phyloP scores from a whole-genome alignment of 768 basidiomycete species.

The Hericium rajendrae region DNA sequence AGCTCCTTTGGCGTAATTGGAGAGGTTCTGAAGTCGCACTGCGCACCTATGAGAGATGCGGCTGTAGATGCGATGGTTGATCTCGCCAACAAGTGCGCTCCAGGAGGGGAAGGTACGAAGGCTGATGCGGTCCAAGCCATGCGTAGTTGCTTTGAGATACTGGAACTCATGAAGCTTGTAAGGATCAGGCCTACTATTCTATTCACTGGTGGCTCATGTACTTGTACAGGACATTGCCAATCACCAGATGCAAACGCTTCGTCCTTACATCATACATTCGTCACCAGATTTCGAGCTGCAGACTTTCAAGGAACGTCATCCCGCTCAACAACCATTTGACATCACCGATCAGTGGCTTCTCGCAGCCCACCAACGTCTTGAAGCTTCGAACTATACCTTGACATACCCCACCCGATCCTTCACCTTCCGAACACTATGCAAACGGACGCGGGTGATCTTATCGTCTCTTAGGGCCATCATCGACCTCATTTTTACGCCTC shows the following conservation, averaged over 20 bases:
- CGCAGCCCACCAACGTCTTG: conserved; percentile 9
- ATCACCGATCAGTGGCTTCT: conserved; percentile 13
- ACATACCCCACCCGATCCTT: conserved; percentile 33
- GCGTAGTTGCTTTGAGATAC: conserved; percentile 77
- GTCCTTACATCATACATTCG: conserved; percentile 78
- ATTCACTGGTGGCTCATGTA: not conserved
- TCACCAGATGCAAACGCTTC: conserved; percentile 87
- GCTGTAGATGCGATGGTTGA: conserved; percentile 78
- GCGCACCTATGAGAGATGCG: conserved; percentile 86
- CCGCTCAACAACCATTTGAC: conserved; percentile 14
- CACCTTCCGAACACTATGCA: conserved; percentile 21
- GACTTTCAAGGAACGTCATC: conserved; percentile 55
- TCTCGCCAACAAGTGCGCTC: conserved; percentile 49
- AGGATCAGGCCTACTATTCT: conserved; percentile 6
- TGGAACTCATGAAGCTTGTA: conserved; percentile 94
- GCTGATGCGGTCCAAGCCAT: conserved; percentile 65
- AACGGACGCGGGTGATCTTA: conserved; percentile 12
- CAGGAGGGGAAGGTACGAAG: conserved; percentile 43
- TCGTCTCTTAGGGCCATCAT: conserved; percentile 45
- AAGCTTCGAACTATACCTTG: conserved; percentile 6
- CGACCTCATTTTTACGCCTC: conserved; percentile 56
- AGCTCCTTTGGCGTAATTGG: conserved; percentile 74
- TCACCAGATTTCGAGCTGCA: conserved; percentile 74
- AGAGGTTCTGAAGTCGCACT: conserved; percentile 77
- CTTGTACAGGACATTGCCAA: conserved; percentile 80